Conservation (phyloP, 495 filamentous ascomycete genomes). For the Trichoderma reesei region DNA sequence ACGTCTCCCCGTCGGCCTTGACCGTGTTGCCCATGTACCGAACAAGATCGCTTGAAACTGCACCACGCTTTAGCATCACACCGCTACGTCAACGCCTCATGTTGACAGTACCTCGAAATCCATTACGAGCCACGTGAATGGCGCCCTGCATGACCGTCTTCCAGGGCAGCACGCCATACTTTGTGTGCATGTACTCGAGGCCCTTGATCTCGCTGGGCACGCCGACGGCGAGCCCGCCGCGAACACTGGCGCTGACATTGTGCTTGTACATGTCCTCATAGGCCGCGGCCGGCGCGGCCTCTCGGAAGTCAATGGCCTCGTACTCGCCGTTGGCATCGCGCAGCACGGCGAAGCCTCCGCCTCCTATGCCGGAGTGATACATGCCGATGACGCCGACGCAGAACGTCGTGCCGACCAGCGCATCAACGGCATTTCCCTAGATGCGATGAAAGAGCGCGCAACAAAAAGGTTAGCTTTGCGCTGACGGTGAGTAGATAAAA, state of each 20-base stretch:
- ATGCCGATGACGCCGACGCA: constrained; percentile 75
- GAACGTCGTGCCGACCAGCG: constrained; percentile 59
- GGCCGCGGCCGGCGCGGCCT: constrained; percentile 71
- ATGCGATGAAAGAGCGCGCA: background rate
- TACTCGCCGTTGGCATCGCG: constrained; percentile 52
- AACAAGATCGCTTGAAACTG: constrained; percentile 55
- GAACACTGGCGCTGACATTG: constrained; percentile 27
- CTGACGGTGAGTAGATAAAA: too few relatives aligned
- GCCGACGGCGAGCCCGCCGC: constrained; percentile 41
- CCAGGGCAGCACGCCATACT: constrained; percentile 42
- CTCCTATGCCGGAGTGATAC: constrained; percentile 82
- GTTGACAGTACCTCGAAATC: constrained; percentile 43
- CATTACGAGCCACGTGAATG: constrained; percentile 61
- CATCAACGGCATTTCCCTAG: constrained; percentile 65
- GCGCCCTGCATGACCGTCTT: constrained; percentile 55
- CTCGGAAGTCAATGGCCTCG: constrained; percentile 77
- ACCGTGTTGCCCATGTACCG: constrained; percentile 49
- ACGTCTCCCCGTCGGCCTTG: background rate
- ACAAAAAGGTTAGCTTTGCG: too few relatives aligned
- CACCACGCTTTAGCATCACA: constrained; percentile 7
- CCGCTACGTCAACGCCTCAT: too few relatives aligned
- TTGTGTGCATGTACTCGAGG: constrained; percentile 61
- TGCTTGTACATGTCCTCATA: constrained; percentile 67
- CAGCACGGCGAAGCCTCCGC: constrained; percentile 82
- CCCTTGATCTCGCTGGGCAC: constrained; percentile 79